These are phyloP conservation scores for Pholiota molesta DNA, from an alignment of 768 basidiomycete species.

Conservation along the genomic window DNA sequence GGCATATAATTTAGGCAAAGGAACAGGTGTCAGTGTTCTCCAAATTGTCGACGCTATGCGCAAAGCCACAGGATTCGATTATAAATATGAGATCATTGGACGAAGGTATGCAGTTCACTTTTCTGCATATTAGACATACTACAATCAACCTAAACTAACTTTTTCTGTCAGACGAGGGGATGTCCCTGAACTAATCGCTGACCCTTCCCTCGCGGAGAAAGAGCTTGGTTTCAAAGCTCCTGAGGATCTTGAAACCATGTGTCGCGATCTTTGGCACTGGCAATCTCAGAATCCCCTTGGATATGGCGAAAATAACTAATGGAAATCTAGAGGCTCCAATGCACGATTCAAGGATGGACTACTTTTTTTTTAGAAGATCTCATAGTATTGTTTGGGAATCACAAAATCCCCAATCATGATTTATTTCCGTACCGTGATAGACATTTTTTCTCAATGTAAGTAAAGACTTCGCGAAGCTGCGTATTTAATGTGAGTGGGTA, in stretches of 20 bases:
- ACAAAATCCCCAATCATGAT: not conserved
- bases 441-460: not conserved
- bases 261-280: slow-evolving; percentile 98
- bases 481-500: not conserved
- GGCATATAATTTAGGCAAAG: slow-evolving; percentile 96
- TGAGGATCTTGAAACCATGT: slow-evolving; percentile 87
- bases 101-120: slow-evolving; percentile 64
- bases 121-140: not conserved
- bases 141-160: slow-evolving; percentile 6
- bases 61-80: slow-evolving; percentile 86
- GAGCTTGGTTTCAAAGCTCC: slow-evolving; percentile 92
- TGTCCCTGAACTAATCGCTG: slow-evolving; percentile 94
- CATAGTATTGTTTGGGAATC: slow-evolving; percentile 12
- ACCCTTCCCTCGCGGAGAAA: slow-evolving; percentile 87
- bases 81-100: slow-evolving; percentile 87
- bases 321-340: slow-evolving; percentile 6
- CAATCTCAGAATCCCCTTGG: slow-evolving; percentile 90
- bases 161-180: slow-evolving; percentile 74
- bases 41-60: slow-evolving; percentile 96
- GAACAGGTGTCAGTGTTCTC: slow-evolving; percentile 88
- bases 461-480: not conserved
- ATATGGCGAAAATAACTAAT: slow-evolving; percentile 44
- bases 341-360: slow-evolving; percentile 11
- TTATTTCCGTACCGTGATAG: not conserved
- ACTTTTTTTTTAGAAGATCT: slow-evolving; percentile 12